These are phyloP conservation scores for Aegilops speltoides DNA, from an alignment of 176 grass and related monocot genomes.

Conservation along the genomic window DNA sequence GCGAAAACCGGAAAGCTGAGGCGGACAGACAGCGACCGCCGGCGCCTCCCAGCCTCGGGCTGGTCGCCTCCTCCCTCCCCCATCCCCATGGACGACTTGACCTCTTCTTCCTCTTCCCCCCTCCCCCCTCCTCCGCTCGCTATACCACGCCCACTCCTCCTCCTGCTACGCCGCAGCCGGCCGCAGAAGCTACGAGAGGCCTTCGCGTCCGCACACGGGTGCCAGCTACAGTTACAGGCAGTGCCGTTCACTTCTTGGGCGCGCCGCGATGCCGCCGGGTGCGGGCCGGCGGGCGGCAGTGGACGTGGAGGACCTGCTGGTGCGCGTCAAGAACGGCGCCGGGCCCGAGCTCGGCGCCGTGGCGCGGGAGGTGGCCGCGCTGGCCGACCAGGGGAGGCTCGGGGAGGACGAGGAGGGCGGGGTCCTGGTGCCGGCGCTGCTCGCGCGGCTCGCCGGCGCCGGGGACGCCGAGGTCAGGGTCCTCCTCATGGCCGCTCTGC, in stretches of 20 bases:
- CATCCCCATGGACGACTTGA: constrained; percentile 51
- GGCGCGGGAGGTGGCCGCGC: constrained; percentile 37
- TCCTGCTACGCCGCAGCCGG: too few relatives aligned
- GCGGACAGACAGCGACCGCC: constrained; percentile 17
- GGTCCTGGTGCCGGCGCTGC: constrained; percentile 48
- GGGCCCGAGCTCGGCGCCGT: constrained; percentile 35
- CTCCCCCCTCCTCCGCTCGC: neutral
- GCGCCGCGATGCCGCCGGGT: constrained; percentile 35
- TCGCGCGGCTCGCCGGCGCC: constrained; percentile 36
- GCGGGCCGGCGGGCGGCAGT: neutral
- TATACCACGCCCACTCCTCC: neutral
- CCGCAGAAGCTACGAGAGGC: too few relatives aligned
- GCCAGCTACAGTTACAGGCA: too few relatives aligned
- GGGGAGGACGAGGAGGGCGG: constrained; percentile 49
- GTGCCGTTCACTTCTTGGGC: neutral
- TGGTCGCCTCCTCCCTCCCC: constrained; percentile 12
- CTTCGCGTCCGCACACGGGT: too few relatives aligned
- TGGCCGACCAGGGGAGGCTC: constrained; percentile 40
- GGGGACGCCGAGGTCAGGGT: constrained; percentile 47
- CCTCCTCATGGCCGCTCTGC: constrained; percentile 50
- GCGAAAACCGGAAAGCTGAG: neutral
- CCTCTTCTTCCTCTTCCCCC: neutral
- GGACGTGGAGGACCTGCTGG: constrained; percentile 64
- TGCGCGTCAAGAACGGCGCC: constrained; percentile 56
- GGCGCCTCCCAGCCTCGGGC: neutral